phyloP scores from a whole-genome alignment of 139 green algal species.

The Chlamydomonas sphaeroides region DNA sequence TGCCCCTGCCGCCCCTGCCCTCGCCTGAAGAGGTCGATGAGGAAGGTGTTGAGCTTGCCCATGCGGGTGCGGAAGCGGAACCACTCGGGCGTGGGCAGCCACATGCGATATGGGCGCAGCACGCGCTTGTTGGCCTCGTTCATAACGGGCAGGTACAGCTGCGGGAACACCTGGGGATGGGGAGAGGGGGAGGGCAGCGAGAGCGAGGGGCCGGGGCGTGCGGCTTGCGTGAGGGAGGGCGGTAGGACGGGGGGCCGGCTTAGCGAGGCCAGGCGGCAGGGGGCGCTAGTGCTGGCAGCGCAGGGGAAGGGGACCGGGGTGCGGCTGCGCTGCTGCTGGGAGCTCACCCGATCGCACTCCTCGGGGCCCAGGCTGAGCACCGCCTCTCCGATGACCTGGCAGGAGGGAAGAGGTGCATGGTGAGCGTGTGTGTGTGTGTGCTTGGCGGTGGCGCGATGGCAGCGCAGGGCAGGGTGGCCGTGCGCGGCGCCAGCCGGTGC shows the following conservation, averaged over 20 bases:
- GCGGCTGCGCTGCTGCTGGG: too few relatives aligned
- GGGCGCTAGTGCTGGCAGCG: too few relatives aligned
- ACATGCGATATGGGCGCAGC: slow-evolving; percentile 86
- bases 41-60: slow-evolving; percentile 81
- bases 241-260: background rate
- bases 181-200: background rate
- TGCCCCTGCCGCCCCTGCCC: slow-evolving; percentile 52
- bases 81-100: slow-evolving; percentile 74
- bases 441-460: too few relatives aligned
- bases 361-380: slow-evolving; percentile 86
- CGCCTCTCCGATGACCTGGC: slow-evolving; percentile 89
- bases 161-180: slow-evolving; percentile 85
- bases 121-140: slow-evolving; percentile 89
- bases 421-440: too few relatives aligned
- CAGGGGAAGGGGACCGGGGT: too few relatives aligned
- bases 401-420: background rate
- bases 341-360: slow-evolving; percentile 90
- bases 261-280: too few relatives aligned
- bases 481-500: too few relatives aligned
- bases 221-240: background rate
- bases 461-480: too few relatives aligned
- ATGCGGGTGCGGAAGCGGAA: slow-evolving; percentile 64
- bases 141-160: slow-evolving; percentile 96
- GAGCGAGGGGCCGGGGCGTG: background rate
- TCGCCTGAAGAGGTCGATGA: slow-evolving; percentile 64